phyloP scores from a whole-genome alignment of 2,329 filamentous ascomycete genomes.

The Fusarium tuaranense region DNA sequence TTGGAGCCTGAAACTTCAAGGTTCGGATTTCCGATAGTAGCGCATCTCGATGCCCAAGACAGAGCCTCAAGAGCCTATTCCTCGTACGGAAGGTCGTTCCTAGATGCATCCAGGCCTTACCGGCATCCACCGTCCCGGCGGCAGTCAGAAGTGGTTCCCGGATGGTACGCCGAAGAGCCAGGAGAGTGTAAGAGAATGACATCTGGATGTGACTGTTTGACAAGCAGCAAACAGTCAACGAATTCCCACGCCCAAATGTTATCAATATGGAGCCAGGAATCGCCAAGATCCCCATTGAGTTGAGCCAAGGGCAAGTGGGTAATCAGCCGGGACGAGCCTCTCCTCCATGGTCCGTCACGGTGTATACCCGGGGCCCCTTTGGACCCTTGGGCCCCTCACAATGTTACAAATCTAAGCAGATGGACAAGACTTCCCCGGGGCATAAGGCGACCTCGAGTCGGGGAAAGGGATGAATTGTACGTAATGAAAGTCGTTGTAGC shows the following conservation, averaged over 20 bases:
- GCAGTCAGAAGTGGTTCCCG: slow-evolving; percentile 1
- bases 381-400: background rate
- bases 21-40: background rate
- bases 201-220: background rate
- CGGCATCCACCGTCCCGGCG: background rate
- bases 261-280: slow-evolving; percentile 4
- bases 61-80: slow-evolving; percentile 3
- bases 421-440: background rate
- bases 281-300: background rate
- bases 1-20: slow-evolving; percentile 5
- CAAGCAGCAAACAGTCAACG: background rate
- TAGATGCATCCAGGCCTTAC: background rate
- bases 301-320: slow-evolving; percentile 6
- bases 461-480: slow-evolving; percentile 17
- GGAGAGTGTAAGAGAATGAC: slow-evolving; percentile 9
- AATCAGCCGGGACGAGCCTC: slow-evolving; percentile 3
- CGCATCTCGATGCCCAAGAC: slow-evolving; percentile 12
- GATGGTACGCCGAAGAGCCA: background rate
- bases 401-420: background rate
- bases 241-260: slow-evolving; percentile 7
- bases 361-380: background rate
- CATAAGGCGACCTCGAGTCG: background rate
- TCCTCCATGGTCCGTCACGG: background rate
- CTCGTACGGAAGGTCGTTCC: slow-evolving; percentile 2
- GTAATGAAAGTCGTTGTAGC: slow-evolving; percentile 20